Evolutionary conservation across 441 rosid species (phyloP), one percentile per base, ranked within the genome.

Genomic region (Euphorbia celastroides): DNA sequence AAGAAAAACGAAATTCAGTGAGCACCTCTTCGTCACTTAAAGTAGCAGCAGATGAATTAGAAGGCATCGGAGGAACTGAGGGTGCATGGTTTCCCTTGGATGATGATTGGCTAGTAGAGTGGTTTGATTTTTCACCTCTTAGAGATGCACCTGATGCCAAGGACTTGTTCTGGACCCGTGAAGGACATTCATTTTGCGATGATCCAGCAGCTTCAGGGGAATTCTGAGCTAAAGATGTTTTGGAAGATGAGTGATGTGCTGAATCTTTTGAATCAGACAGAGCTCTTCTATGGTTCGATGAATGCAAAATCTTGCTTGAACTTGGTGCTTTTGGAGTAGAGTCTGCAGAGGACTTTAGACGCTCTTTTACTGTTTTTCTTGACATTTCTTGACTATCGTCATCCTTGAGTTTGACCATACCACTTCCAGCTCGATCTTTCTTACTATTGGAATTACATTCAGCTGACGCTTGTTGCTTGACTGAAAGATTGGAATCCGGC

Each of bases 11-110:
- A 0, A 28, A 31, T 34, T 27, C 27, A 50, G 62, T 30, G 31
- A 67, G 55, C 54, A 90, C 99, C 95, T 92, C 99, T 86, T 95
- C 99, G 79, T 95, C 98, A 27, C 95, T 92, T 72, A 92, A 64
- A 66, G 79, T 70, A 2, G 91, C 76, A 52, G 81, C 76, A 52
- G 81, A 73, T 65, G 84, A 68, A 74, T 75, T 80, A 51, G 88
- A 70, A 44, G 85, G 70, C 20, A 74, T 70, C 41, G 78, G 80
- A 67, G 75, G 81, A 67, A 74, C 65, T 14, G 83, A 75, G 66
- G 78, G 70, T 54, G 80, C 63, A 66, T 80, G 83, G 70, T 79
- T 79, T 70, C 66, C 70, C 77, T 88, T 86, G 16, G 86, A 71
- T 57, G 82, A 65, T 41, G 82, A 50, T 72, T 78, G 87, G 57